A percentile compares a stretch with the other conserved stretches of the same genome.
These are phyloP conservation scores for Amanita inopinata DNA, from an alignment of 768 basidiomycete species.

Conservation along the genomic window DNA sequence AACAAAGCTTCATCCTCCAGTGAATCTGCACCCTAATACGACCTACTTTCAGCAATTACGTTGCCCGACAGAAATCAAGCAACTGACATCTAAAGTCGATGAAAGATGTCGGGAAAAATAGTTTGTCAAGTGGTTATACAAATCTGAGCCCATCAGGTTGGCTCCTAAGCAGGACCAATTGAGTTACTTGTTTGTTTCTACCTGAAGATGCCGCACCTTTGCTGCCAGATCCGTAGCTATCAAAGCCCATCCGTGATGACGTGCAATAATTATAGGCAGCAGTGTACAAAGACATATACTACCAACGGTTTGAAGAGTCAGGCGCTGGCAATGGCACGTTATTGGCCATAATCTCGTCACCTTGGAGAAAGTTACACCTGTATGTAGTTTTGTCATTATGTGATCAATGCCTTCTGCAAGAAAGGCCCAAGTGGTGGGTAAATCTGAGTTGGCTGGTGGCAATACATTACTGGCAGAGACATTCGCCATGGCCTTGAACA, in stretches of 20 bases:
- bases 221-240: conserved; percentile 8
- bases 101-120: conserved; percentile 83
- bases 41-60: neutral
- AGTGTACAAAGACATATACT: conserved; percentile 87
- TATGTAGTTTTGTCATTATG: conserved; percentile 86
- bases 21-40: conserved; percentile 58
- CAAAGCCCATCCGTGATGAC: conserved; percentile 55
- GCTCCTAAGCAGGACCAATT: conserved; percentile 57
- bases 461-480: conserved; percentile 33
- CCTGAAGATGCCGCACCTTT: neutral
- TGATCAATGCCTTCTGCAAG: conserved; percentile 85
- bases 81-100: conserved; percentile 2
- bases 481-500: conserved; percentile 21
- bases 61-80: too few relatives aligned
- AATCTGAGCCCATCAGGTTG: conserved; percentile 93
- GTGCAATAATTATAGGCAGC: conserved; percentile 99
- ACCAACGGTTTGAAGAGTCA: conserved; percentile 11
- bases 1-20: conserved; percentile 83
- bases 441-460: conserved; percentile 61
- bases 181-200: conserved; percentile 19
- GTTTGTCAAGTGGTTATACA: conserved; percentile 89
- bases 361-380: conserved; percentile 78
- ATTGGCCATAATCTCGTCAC: too few relatives aligned
- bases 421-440: conserved; percentile 81
- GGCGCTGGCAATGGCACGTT: neutral